Base-by-base conservation (phyloP, 2,329 filamentous ascomycete species). In the Colletotrichum sansevieriae region DNA sequence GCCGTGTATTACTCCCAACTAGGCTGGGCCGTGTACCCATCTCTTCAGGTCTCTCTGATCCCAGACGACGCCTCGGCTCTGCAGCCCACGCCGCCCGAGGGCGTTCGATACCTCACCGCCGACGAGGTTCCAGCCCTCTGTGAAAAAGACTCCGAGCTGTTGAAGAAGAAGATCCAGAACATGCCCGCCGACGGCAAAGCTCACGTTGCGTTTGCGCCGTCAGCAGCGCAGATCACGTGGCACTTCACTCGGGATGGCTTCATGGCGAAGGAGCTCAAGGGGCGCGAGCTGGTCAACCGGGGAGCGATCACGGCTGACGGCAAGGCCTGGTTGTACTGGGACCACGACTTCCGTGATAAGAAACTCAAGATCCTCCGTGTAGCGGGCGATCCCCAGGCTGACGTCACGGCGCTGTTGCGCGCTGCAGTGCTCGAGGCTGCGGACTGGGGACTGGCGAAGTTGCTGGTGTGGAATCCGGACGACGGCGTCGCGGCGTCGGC, bases 401-500 rank as follows among this genome's bases (percentile, higher is more conserved):
- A 74, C 10, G 65, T 79, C 10, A 71, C 72, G 47, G 72, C 68
- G 58, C 70, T 82, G 57, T 73, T 82, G 44, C 72, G 73, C 61
- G 75, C 77, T 5, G 80, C 80, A 1, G 73, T 77, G 20, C 73
- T 70, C 9, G 80, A 80, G 72, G 79, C 79, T 12, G 65, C 64
- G 4, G 39, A 70, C 5, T 77, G 75, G 71, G 75, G 76, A 1
- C 52, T 82, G 25, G 66, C 71, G 4, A 77, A 78, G 65, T 76
- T 82, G 35, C 71, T 80, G 6, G 55, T 79, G 6, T 81, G 79
- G 79, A 78, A 80, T 41, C 79, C 80, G 7, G 74, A 75, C 35
- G 72, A 76, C 6, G 74, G 74, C n/a, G 70, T 77, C 3, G 70
- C 72, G 11, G 44, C 46, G 11, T 78, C 75, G 2, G 76, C 77